Percentiles rank a stretch among this genome's conserved stretches.
phyloP scores from a whole-genome alignment of 2,329 filamentous ascomycete species.

The Sporothrix schenckii region DNA sequence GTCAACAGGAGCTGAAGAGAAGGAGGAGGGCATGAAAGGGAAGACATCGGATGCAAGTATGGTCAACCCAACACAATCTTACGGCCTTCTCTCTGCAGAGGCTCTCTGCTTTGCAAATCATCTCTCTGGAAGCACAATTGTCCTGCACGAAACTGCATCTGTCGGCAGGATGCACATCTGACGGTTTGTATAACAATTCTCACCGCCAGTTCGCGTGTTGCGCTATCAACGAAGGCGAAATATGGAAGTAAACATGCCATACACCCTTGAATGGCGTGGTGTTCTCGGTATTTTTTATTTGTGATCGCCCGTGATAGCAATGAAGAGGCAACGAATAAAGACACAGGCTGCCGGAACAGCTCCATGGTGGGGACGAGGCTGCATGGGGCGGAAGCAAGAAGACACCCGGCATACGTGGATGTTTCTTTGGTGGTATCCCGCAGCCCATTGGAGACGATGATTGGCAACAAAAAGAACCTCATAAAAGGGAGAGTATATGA shows the following conservation, averaged over 20 bases:
- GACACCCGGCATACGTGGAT: neutral
- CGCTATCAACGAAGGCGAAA: neutral
- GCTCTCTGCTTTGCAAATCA: neutral
- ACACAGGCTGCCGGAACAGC: neutral
- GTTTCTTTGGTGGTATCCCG: neutral
- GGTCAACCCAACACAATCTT: too few relatives aligned
- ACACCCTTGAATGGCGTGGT: conserved; percentile 5
- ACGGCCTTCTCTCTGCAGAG: neutral
- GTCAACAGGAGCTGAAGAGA: neutral
- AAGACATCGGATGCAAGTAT: too few relatives aligned
- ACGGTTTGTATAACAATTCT: neutral
- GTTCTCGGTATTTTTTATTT: neutral
- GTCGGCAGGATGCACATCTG: neutral
- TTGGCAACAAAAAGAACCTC: neutral
- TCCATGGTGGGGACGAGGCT: conserved; percentile 23
- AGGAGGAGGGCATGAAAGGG: neutral
- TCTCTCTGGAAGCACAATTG: neutral
- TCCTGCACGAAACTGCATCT: conserved; percentile 9
- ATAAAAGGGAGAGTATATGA: neutral
- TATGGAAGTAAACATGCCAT: neutral
- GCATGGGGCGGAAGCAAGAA: neutral
- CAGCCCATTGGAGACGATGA: neutral
- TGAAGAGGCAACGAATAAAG: neutral
- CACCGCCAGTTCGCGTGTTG: conserved; percentile 18
- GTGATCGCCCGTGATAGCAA: too few relatives aligned